Conservation (phyloP, 164 flowering plant species). For the Macadamia tetraphylla region DNA sequence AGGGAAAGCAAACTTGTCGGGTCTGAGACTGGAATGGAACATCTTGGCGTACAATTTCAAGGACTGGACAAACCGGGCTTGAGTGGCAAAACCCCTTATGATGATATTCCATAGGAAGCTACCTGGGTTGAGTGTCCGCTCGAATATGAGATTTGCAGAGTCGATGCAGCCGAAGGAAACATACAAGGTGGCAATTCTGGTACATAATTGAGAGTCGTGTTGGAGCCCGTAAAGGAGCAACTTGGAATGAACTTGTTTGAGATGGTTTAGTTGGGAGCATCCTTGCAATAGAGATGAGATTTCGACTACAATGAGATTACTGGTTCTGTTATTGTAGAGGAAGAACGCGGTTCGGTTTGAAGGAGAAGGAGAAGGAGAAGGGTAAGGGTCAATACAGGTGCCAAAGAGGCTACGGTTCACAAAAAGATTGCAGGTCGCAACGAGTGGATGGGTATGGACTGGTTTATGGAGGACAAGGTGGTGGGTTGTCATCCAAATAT, state of each 20-base stretch:
- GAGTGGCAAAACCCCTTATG: slow-evolving; percentile 21
- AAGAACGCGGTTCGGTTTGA: slow-evolving; percentile 1
- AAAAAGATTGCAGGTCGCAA: background rate
- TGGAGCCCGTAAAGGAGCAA: slow-evolving; percentile 20
- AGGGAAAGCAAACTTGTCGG: slow-evolving; percentile 35
- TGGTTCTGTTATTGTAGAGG: background rate
- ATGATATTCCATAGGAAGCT: slow-evolving; percentile 28
- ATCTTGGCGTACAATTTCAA: slow-evolving; percentile 20
- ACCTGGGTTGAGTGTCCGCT: slow-evolving; percentile 14
- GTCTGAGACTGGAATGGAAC: slow-evolving; percentile 16
- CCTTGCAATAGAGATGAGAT: slow-evolving; percentile 10
- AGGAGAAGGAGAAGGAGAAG: slow-evolving; percentile 1
- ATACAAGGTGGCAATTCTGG: slow-evolving; percentile 17
- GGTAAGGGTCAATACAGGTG: background rate
- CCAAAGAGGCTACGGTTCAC: slow-evolving; percentile 1
- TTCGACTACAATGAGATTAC: background rate
- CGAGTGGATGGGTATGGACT: too few relatives aligned
- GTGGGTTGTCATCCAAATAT: too few relatives aligned
- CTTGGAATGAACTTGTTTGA: slow-evolving; percentile 23
- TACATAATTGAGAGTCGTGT: slow-evolving; percentile 10
- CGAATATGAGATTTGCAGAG: slow-evolving; percentile 13
- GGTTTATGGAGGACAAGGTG: too few relatives aligned
- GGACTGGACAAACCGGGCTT: slow-evolving; percentile 12
- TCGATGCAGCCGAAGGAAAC: slow-evolving; percentile 13
- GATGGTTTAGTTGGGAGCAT: slow-evolving; percentile 16